Evolutionary conservation across 805 yeast genomes (phyloP).

Genomic region (Ogataea ganodermae): DNA sequence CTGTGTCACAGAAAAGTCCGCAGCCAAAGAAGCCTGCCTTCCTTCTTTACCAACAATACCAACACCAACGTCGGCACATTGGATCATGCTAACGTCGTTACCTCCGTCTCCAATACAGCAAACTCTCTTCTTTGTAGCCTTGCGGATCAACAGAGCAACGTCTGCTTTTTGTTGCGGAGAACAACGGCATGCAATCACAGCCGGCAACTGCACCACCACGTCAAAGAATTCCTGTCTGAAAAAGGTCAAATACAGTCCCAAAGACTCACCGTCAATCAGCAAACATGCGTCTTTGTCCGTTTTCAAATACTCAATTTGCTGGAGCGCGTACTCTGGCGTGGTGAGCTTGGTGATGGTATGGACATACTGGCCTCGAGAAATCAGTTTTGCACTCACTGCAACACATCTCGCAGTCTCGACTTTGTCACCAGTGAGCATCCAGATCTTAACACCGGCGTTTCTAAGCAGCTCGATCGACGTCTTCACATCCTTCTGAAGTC

Average conservation of each 20-base stretch:
- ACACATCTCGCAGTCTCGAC: conserved; percentile 98
- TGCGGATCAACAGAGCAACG: conserved; percentile 78
- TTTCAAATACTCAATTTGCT: conserved; percentile 70
- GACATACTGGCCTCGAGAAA: conserved; percentile 90
- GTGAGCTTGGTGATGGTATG: conserved; percentile 76
- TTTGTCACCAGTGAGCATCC: conserved; percentile 99
- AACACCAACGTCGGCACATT: conserved; percentile 97
- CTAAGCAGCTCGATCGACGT: conserved; percentile 87
- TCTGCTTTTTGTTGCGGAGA: conserved; percentile 99
- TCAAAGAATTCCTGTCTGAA: conserved; percentile 74
- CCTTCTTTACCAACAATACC: conserved; percentile 99
- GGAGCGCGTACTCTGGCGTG: conserved; percentile 67
- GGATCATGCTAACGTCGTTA: conserved; percentile 98
- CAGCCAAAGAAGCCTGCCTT: conserved; percentile 93
- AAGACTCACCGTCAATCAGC: conserved; percentile 91
- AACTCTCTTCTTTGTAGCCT: conserved; percentile 81
- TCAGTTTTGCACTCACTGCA: conserved; percentile 91
- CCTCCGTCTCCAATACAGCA: conserved; percentile 99
- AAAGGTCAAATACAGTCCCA: conserved; percentile 64
- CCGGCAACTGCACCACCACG: conserved; percentile 76
- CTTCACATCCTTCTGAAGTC: conserved; percentile 87
- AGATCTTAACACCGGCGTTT: conserved; percentile 94
- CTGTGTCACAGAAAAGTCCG: conserved; percentile 92
- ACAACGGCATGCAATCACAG: conserved; percentile 98
- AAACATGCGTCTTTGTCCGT: conserved; percentile 70